A percentile compares a stretch with the other conserved stretches of the same genome.
Conservation (phyloP, 768 basidiomycete genomes). For the Saitozyma sp. region DNA sequence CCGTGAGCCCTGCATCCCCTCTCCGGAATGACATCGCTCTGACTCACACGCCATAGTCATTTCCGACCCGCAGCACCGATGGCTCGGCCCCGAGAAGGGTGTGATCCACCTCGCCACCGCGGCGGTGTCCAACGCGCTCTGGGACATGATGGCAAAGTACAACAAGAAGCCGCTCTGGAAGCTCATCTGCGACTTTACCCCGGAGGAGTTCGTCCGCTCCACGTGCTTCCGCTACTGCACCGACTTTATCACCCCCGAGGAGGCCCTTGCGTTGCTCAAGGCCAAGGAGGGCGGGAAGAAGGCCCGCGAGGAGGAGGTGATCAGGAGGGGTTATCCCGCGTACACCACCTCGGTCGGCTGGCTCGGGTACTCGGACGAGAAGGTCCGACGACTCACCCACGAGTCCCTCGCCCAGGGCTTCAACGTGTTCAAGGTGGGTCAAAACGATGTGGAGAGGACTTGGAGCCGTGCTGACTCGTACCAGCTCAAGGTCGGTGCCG, state of each 20-base stretch:
- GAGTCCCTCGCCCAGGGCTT: constrained; percentile 84
- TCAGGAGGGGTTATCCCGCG: constrained; percentile 76
- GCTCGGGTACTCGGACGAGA: constrained; percentile 92
- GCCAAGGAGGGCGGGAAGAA: constrained; percentile 73
- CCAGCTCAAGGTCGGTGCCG: constrained; percentile 90
- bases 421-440: constrained; percentile 82
- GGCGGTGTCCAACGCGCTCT: constrained; percentile 87
- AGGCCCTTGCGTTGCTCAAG: constrained; percentile 79
- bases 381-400: constrained; percentile 78
- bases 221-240: constrained; percentile 86
- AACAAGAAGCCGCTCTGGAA: constrained; percentile 91
- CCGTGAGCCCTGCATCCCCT: constrained; percentile 37
- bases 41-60: constrained; percentile 56
- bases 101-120: constrained; percentile 87
- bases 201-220: constrained; percentile 64
- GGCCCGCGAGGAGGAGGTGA: constrained; percentile 73
- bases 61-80: constrained; percentile 85
- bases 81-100: constrained; percentile 95
- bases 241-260: constrained; percentile 86
- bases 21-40: neutral
- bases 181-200: constrained; percentile 82
- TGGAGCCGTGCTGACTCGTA: neutral
- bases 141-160: constrained; percentile 67
- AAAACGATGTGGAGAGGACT: no score
- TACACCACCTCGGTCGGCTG: constrained; percentile 92